These are phyloP conservation scores for Boletus vinaceobasis DNA, from an alignment of 768 basidiomycete species.

Conservation along the genomic window DNA sequence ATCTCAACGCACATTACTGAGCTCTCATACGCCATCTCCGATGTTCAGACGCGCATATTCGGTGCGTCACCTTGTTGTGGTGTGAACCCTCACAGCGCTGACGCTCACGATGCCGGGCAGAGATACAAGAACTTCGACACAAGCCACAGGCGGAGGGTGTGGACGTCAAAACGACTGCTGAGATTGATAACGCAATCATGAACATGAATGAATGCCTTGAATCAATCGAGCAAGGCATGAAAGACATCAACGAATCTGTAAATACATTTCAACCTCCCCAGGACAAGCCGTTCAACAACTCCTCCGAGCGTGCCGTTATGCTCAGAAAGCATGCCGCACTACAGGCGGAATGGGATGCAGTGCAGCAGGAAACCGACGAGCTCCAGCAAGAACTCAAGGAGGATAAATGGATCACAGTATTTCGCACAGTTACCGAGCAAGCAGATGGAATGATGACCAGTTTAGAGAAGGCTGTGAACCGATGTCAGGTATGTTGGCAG, in stretches of 20 bases:
- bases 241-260: slow-evolving; percentile 61
- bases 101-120: slow-evolving; percentile 37
- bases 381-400: slow-evolving; percentile 92
- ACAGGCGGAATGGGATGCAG: slow-evolving; percentile 73
- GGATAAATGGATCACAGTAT: slow-evolving; percentile 95
- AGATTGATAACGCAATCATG: slow-evolving; percentile 81
- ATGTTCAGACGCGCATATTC: slow-evolving; percentile 89
- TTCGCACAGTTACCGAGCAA: slow-evolving; percentile 90
- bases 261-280: slow-evolving; percentile 52
- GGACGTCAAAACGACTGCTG: slow-evolving; percentile 54
- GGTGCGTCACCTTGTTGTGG: slow-evolving; percentile 42
- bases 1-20: slow-evolving; percentile 86
- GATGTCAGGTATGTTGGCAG: slow-evolving; percentile 68
- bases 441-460: slow-evolving; percentile 98
- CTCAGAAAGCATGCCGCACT: slow-evolving; percentile 74
- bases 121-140: slow-evolving; percentile 91
- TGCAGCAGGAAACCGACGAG: slow-evolving; percentile 76
- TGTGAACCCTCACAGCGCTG: slow-evolving; percentile 5
- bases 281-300: slow-evolving; percentile 47
- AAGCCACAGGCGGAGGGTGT: slow-evolving; percentile 64
- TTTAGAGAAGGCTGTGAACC: slow-evolving; percentile 87
- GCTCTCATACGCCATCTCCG: slow-evolving; percentile 80
- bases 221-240: slow-evolving; percentile 67
- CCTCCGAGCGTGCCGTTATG: slow-evolving; percentile 40
- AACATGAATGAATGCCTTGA: slow-evolving; percentile 77